phyloP scores from a whole-genome alignment of 495 filamentous ascomycete genomes.

The Penicillium cataractarum region DNA sequence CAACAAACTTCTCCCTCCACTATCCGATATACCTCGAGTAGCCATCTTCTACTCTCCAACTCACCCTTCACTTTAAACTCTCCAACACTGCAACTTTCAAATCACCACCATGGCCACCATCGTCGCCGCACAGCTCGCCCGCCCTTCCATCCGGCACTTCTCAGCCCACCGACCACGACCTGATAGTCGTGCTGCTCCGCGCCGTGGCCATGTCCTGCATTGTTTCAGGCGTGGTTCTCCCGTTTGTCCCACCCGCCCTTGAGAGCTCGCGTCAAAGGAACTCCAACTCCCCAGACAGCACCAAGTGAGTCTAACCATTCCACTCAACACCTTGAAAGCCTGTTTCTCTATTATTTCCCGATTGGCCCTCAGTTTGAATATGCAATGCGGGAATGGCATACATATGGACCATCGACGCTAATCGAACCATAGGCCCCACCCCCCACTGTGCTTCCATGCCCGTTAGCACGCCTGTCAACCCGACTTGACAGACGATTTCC shows the following conservation, averaged over 20 bases:
- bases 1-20: neutral
- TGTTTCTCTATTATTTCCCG: neutral
- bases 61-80: neutral
- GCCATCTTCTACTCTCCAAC: neutral
- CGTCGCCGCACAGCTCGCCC: conserved; percentile 35
- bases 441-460: conserved; percentile 53
- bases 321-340: neutral
- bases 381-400: neutral
- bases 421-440: conserved; percentile 23
- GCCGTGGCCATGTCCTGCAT: conserved; percentile 46
- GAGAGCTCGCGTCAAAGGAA: conserved; percentile 48
- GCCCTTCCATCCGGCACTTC: conserved; percentile 49
- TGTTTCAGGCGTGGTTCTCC: conserved; percentile 46
- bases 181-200: conserved; percentile 42
- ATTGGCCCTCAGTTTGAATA: too few relatives aligned
- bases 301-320: conserved; percentile 36
- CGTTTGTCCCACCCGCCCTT: conserved; percentile 50
- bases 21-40: neutral
- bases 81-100: neutral
- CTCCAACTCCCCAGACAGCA: conserved; percentile 37
- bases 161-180: conserved; percentile 47
- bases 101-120: conserved; percentile 32
- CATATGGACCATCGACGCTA: neutral
- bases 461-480: conserved; percentile 28
- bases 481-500: neutral